Conservation (phyloP, 1,284 basidiomycete genomes). For the Pyrrhoderma lamaoense region DNA sequence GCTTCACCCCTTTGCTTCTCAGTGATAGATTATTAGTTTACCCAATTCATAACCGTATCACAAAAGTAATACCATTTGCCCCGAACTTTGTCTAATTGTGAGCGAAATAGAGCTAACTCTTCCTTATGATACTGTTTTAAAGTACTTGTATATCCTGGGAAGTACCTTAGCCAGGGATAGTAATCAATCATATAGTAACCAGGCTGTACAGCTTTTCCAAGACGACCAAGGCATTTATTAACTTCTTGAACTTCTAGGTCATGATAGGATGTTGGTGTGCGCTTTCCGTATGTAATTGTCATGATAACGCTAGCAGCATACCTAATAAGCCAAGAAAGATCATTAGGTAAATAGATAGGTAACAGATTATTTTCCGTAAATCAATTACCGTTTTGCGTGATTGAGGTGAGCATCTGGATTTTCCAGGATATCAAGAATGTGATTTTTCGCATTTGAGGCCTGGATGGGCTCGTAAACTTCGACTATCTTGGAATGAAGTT, state of each 20-base stretch:
- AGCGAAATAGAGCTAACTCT: constrained; percentile 48
- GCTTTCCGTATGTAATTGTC: constrained; percentile 58
- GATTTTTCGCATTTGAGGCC: constrained; percentile 37
- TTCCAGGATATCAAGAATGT: constrained; percentile 45
- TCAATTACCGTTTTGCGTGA: constrained; percentile 41
- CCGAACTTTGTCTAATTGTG: constrained; percentile 39
- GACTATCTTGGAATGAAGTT: constrained; percentile 43
- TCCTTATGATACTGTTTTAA: constrained; percentile 46
- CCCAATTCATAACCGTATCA: no score
- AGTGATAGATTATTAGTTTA: not conserved
- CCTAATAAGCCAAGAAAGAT: constrained; percentile 27
- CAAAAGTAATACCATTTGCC: constrained; percentile 32
- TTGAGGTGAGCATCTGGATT: constrained; percentile 43
- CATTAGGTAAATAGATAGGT: not conserved
- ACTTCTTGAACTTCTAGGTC: constrained; percentile 53
- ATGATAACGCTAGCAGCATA: constrained; percentile 60
- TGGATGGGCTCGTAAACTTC: constrained; percentile 41
- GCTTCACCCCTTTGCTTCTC: constrained; percentile 11
- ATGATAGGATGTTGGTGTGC: constrained; percentile 38
- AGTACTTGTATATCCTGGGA: constrained; percentile 51
- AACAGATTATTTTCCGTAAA: no score
- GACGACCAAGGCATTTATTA: constrained; percentile 38
- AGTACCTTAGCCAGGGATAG: constrained; percentile 45
- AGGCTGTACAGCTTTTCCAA: constrained; percentile 45
- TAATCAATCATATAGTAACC: constrained; percentile 53